These are phyloP conservation scores for Cryptococcus sp. DNA, from an alignment of 1,284 basidiomycete genomes.

Conservation along the genomic window DNA sequence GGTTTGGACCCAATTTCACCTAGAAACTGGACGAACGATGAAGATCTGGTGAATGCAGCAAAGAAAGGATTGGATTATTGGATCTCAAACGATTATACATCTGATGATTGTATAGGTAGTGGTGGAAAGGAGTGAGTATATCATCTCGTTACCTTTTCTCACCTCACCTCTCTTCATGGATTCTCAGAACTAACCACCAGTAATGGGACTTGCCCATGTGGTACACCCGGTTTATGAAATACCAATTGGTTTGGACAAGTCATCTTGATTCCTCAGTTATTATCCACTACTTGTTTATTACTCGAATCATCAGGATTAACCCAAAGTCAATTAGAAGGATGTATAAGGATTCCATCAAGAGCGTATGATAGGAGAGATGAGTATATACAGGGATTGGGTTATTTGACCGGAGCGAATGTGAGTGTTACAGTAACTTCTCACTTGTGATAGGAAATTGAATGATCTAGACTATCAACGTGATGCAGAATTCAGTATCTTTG, in stretches of 20 bases:
- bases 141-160: too few species aligned
- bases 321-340: slow-evolving; percentile 50
- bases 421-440: not conserved
- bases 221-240: slow-evolving; percentile 57
- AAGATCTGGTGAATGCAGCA: slow-evolving; percentile 49
- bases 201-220: slow-evolving; percentile 20
- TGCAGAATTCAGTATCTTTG: slow-evolving; percentile 24
- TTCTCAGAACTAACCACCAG: too few species aligned
- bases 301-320: slow-evolving; percentile 51
- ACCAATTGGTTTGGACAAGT: slow-evolving; percentile 67
- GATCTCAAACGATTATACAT: slow-evolving; percentile 60
- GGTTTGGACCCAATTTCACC: slow-evolving; percentile 49
- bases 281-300: slow-evolving; percentile 58
- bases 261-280: slow-evolving; percentile 49
- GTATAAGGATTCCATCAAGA: slow-evolving; percentile 54
- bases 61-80: slow-evolving; percentile 59
- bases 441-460: not conserved
- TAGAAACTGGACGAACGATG: slow-evolving; percentile 48
- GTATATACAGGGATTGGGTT: slow-evolving; percentile 50
- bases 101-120: slow-evolving; percentile 53
- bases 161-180: too few species aligned
- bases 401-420: slow-evolving; percentile 58
- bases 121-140: slow-evolving; percentile 45
- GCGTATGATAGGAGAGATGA: slow-evolving; percentile 54
- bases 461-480: slow-evolving; percentile 13